These are phyloP conservation scores for Colletotrichum sublineola DNA, from an alignment of 2,329 filamentous ascomycete species.

Conservation along the genomic window DNA sequence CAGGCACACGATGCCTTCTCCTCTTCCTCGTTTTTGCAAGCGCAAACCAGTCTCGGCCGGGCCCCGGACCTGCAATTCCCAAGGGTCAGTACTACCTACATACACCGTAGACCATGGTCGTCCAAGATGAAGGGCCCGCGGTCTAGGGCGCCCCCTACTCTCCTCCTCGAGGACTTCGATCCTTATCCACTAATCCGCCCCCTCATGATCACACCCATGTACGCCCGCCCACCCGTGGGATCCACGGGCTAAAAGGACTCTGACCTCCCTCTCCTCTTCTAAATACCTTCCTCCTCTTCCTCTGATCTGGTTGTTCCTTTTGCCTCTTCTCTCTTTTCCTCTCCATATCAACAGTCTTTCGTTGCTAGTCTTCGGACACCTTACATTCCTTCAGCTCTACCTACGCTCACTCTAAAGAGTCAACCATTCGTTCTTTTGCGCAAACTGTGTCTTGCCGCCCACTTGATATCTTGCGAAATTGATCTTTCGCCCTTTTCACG, in stretches of 20 bases:
- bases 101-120: neutral
- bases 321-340: conserved; percentile 22
- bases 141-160: conserved; percentile 25
- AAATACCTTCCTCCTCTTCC: conserved; percentile 29
- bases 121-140: conserved; percentile 40
- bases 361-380: conserved; percentile 42
- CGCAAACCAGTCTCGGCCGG: conserved; percentile 31
- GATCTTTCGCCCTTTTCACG: conserved; percentile 42
- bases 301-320: conserved; percentile 10
- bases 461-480: conserved; percentile 40
- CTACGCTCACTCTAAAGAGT: conserved; percentile 35
- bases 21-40: neutral
- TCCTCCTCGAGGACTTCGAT: conserved; percentile 35
- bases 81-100: conserved; percentile 6
- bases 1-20: conserved; percentile 4
- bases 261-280: conserved; percentile 36
- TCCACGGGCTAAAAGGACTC: conserved; percentile 40
- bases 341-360: conserved; percentile 41
- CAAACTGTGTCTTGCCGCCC: conserved; percentile 44
- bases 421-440: conserved; percentile 37
- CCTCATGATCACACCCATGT: conserved; percentile 17
- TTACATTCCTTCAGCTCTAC: conserved; percentile 43
- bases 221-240: conserved; percentile 17
- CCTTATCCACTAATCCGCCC: conserved; percentile 37
- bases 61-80: conserved; percentile 34